Evolutionary conservation across 495 filamentous ascomycete genomes (phyloP), one percentile per base, ranked within the genome.

Genomic region (Penicillium fimorum): DNA sequence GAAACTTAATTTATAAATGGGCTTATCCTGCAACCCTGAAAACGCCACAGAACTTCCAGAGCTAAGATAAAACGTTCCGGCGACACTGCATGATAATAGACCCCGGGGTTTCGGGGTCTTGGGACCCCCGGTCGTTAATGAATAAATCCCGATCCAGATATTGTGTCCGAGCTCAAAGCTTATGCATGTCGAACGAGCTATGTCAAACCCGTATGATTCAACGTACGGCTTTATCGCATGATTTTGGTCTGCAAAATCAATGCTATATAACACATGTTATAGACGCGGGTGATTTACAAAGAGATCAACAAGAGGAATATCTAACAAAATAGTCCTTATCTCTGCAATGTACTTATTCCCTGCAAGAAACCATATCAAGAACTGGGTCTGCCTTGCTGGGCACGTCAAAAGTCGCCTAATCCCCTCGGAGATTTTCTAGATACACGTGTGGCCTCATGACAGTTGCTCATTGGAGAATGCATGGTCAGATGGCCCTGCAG

Each of bases 401-500:
- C 41, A 43, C 20, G 12, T 27, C 40, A 5, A 5, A 53, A 43
- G 12, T 22, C 22, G 22, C 22, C 22, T 22, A 22, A 2, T 22
- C 22, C 22, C 22, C 22, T 22, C 22, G 22, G 4, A 27, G 0
- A 27, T 27, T 32, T 20, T 35, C 5, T n/a, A 4, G 24, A 52
- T 11, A 5, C 17, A 25, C 7, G 15, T 33, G 52, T 47, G 52
- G 22, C 22, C 38, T 7, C 32, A 40, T 53, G 42, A 13, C 30
- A 13, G 1, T 3, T 13, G 8, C 17, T 29, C n/a, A 54, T 47
- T 47, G 32, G 52, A 45, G 25, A n/a, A 11, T 2, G 0, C 37
- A 32, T 32, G 15, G 52, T 38, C 41, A 30, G 15, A 40, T 22
- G 15, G 20, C 30, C 20, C 42, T 54, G 52, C 52, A 54, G 22